phyloP scores from a whole-genome alignment of 495 filamentous ascomycete species.

The Cercophora sp. region DNA sequence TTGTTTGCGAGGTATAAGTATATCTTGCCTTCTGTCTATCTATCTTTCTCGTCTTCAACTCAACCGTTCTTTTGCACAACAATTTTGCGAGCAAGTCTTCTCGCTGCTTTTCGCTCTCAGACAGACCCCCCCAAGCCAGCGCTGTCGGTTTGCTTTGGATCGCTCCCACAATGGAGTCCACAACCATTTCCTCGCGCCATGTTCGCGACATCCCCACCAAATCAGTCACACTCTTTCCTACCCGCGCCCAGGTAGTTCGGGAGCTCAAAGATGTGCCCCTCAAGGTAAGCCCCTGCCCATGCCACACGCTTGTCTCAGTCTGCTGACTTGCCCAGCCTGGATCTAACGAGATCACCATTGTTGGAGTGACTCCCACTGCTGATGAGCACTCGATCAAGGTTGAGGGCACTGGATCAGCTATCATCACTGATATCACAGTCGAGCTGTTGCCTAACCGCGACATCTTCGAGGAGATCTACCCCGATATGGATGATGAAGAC shows the following conservation, averaged over 20 bases:
- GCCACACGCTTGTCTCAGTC: neutral
- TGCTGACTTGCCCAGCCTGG: constrained; percentile 43
- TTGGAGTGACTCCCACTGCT: constrained; percentile 59
- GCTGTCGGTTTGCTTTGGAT: too few species aligned
- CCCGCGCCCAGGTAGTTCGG: constrained; percentile 57
- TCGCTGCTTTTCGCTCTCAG: neutral
- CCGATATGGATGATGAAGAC: constrained; percentile 42
- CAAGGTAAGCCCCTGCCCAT: constrained; percentile 37
- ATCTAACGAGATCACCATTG: constrained; percentile 59
- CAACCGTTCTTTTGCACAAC: too few species aligned
- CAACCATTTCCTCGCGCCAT: too few species aligned
- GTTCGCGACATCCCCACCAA: constrained; percentile 55
- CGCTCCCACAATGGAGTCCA: too few species aligned
- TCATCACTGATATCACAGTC: constrained; percentile 63
- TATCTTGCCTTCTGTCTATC: neutral
- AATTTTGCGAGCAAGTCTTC: too few species aligned
- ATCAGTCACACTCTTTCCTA: constrained; percentile 59
- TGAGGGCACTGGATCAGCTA: constrained; percentile 58
- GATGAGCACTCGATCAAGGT: constrained; percentile 69
- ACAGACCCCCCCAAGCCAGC: too few species aligned
- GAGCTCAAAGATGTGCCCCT: constrained; percentile 58
- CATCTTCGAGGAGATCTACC: constrained; percentile 54
- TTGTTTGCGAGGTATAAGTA: constrained; percentile 19
- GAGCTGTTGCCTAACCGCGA: constrained; percentile 58
- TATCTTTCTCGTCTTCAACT: neutral